phyloP scores from a whole-genome alignment of 352 stramenopile genomes.

The Globisporangium viniferum region DNA sequence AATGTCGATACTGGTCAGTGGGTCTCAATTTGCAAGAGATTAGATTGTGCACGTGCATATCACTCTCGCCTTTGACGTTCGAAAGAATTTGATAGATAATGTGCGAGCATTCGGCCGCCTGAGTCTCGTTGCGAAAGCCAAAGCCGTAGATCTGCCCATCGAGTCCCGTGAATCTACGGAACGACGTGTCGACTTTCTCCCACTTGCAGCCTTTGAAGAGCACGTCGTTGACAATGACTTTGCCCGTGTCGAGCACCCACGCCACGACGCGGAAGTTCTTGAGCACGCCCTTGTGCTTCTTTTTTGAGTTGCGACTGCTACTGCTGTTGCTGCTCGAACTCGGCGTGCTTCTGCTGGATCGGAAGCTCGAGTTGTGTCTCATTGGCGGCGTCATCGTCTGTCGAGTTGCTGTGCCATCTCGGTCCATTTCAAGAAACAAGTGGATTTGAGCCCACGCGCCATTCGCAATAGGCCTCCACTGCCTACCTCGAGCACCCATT shows the following conservation, averaged over 20 bases:
- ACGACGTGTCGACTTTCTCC: slow-evolving; percentile 29
- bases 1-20: neutral
- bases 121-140: slow-evolving; percentile 34
- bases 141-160: slow-evolving; percentile 48
- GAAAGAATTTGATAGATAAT: slow-evolving; percentile 42
- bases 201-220: slow-evolving; percentile 39
- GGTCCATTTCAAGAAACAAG: slow-evolving; percentile 48
- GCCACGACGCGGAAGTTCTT: slow-evolving; percentile 48
- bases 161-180: slow-evolving; percentile 38
- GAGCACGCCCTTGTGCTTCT: slow-evolving; percentile 16
- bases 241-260: slow-evolving; percentile 54
- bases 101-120: slow-evolving; percentile 49
- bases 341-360: slow-evolving; percentile 1
- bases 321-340: neutral
- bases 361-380: neutral
- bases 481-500: slow-evolving; percentile 1
- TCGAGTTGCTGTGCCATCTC: slow-evolving; percentile 8
- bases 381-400: neutral
- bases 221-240: slow-evolving; percentile 53
- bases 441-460: slow-evolving; percentile 53
- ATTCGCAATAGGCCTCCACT: slow-evolving; percentile 38
- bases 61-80: slow-evolving; percentile 33
- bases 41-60: neutral
- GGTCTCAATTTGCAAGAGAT: neutral
- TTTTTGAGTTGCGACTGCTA: neutral